Base-by-base conservation (phyloP, 352 stramenopile species). In the Phytophthora megakarya region DNA sequence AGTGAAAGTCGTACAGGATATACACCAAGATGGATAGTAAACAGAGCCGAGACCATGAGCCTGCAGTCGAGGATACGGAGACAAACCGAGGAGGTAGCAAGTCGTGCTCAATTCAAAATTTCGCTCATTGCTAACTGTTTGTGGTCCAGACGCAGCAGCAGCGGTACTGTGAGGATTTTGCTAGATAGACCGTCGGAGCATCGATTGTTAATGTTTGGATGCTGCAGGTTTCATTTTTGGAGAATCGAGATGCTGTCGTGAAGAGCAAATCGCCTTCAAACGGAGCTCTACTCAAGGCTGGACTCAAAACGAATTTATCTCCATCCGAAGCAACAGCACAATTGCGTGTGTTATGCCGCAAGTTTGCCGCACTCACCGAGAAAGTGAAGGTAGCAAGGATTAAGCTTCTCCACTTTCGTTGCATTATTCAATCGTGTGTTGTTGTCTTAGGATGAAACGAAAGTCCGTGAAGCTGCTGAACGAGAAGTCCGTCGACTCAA, bases 321-420 rank as follows among this genome's bases (percentile, higher is more conserved):
- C 68, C 78, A 8, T 71, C 79, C 0, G 80, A 93, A 58, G 86
- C 84, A 9, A 93, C 82, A 3, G 74, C 84, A 15, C 86, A 95
- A 26, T 65, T 95, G 32, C 87, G 88, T 40, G 81, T 93, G 25
- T 61, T 95, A 5, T 95, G 86, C 37, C 81, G 85, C 26, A 95
- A 95, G 58, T 95, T 95, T 55, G 86, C 86, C 3, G 78, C 84
- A 5, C 73, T 93, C 16, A 88, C 78, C 0, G 82, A 95, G 19
- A 95, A 92, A 86, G 84, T 95, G 46, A 93, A 95, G 72, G 84
- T 90, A 51, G 1, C 47, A 33, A 19, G 13, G 3, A 6, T 30
- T 26, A 25, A 15, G 2, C 48, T 49, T 43, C 3, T 40, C 30
- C 3, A 25, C 15, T 43, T n/a, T 33, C 5, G 37, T 18, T 33